Conservation (phyloP, 1,284 basidiomycete genomes). For the Boletus putidus region DNA sequence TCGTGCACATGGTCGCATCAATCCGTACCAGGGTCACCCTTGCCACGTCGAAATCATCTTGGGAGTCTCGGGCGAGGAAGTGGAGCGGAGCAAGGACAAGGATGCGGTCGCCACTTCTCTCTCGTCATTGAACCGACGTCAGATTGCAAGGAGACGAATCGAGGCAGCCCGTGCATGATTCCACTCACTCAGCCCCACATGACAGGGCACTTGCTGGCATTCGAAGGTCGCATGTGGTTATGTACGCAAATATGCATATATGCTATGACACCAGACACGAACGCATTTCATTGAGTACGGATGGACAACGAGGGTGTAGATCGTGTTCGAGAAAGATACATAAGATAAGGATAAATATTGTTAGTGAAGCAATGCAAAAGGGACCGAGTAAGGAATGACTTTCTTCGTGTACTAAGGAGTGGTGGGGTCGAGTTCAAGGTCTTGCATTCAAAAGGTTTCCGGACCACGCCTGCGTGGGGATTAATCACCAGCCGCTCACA, state of each 20-base stretch:
- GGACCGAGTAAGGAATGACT: conserved; percentile 10
- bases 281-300: not conserved
- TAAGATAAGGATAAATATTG: conserved; percentile 6
- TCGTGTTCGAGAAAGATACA: conserved; percentile 1
- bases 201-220: conserved; percentile 7
- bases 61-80: conserved; percentile 72
- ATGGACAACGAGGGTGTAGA: conserved; percentile 14
- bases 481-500: not conserved
- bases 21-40: conserved; percentile 89
- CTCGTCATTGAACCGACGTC: conserved; percentile 73
- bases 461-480: conserved; percentile 5
- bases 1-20: conserved; percentile 96
- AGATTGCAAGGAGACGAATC: conserved; percentile 79
- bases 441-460: not conserved
- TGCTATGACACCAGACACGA: conserved; percentile 26
- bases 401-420: not conserved
- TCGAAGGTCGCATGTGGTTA: conserved; percentile 21
- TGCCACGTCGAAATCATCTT: conserved; percentile 97
- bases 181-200: conserved; percentile 5
- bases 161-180: conserved; percentile 62
- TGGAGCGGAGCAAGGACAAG: conserved; percentile 89
- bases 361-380: not conserved
- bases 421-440: not conserved
- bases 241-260: conserved; percentile 40
- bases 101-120: conserved; percentile 53